Base-by-base conservation (phyloP, 1,284 basidiomycete genomes). In the Amylostereum chailletii region DNA sequence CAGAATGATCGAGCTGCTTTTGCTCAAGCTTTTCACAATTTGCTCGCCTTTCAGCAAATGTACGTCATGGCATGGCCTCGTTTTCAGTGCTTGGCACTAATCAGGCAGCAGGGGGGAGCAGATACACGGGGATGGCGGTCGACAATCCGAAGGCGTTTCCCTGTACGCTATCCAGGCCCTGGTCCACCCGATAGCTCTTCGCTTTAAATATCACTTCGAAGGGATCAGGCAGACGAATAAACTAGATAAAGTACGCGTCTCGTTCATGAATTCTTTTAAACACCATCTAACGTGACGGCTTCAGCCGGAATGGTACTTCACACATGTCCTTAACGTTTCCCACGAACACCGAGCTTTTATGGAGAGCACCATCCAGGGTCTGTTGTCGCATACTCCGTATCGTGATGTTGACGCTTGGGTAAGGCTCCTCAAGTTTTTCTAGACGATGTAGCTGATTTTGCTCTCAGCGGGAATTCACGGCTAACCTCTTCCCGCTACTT, bases 161-260 rank as follows among this genome's bases (percentile, higher is more conserved):
- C 62, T 93, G 46, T 90, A 93, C 64, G 79, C 94, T 2, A 62
- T 97, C 6, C 83, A 91, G 60, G 85, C 89, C 0, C 77, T 99
- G n/a, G 75, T 93, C 2, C 80, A 86, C 50, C 90, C 94, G 0
- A 76, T 99, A 44, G 75, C 88, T 1, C 69, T 93, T 43, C 81
- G 95, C 27, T 99, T 98, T 74, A 90, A 88, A 58, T 99, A 90
- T 64, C 96, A 99, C 62, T 99, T 99, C 59, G 93, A 97, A 55
- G 83, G 89, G 0, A 10, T 27, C 42, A 30, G 30, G 32, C 39
- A n/a, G 11, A 26, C 7, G 40, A 7, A 4, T 30, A 30, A 7
- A 43, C 27, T 29, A 30, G 42, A 43, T 30, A 43, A 29, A 11
- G 30, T 27, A 29, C 32, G 11, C 7, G 32, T 31, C 9, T 27